These are phyloP conservation scores for Deuterostichococcus epilithicus DNA, from an alignment of 139 green algal genomes.

Conservation along the genomic window DNA sequence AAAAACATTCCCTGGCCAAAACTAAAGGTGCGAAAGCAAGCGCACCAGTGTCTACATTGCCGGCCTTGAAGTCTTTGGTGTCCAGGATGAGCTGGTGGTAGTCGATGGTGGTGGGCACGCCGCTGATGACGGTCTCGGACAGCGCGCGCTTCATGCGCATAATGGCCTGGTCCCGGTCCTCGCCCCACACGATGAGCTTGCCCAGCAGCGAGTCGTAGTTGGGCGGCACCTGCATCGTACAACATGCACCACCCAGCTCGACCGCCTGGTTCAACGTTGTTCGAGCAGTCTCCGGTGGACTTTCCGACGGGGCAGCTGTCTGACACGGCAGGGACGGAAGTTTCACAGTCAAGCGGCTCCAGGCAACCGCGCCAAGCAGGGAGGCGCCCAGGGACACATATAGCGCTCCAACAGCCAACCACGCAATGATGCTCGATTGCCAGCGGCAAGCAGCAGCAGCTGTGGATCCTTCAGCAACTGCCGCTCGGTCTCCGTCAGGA, in stretches of 20 bases:
- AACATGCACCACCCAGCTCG: not conserved
- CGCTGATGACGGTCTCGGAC: conserved; percentile 54
- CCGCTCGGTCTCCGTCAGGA: not conserved
- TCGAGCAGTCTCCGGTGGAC: too few species aligned
- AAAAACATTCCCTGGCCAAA: not conserved
- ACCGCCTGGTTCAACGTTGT: not conserved
- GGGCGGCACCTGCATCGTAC: conserved; percentile 64
- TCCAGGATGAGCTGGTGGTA: conserved; percentile 90
- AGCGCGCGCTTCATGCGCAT: conserved; percentile 79
- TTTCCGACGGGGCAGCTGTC: too few species aligned
- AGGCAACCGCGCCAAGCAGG: too few species aligned
- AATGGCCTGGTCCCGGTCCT: conserved; percentile 75
- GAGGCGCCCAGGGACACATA: too few species aligned
- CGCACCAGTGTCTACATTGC: conserved; percentile 46
- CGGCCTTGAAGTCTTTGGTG: conserved; percentile 54
- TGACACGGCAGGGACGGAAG: too few species aligned
- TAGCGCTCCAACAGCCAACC: too few species aligned
- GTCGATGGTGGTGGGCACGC: conserved; percentile 83
- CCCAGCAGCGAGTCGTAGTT: conserved; percentile 97
- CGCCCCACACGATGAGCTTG: conserved; percentile 96
- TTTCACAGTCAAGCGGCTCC: too few species aligned
- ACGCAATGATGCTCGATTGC: too few species aligned
- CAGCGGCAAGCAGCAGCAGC: too few species aligned
- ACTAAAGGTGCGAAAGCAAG: not conserved
- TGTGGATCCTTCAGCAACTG: too few species aligned